Percentiles rank a stretch among this genome's conserved stretches.
These are phyloP conservation scores for Penicillium crustosum DNA, from an alignment of 2,329 filamentous ascomycete species.

Conservation along the genomic window DNA sequence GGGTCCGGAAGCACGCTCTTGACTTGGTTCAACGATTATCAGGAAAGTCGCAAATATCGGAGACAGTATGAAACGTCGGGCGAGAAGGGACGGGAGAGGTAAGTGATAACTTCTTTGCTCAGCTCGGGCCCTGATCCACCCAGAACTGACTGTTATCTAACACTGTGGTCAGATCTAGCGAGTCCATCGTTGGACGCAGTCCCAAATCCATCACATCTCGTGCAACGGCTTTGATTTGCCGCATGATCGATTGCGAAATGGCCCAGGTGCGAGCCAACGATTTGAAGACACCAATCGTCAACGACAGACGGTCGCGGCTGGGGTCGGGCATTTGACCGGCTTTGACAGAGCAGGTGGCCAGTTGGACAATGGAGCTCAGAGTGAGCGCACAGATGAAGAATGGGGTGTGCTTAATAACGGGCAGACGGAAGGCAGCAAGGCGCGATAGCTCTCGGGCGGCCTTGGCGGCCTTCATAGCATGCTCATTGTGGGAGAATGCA, in stretches of 20 bases:
- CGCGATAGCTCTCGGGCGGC: constrained; percentile 77
- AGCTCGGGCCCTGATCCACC: constrained; percentile 30
- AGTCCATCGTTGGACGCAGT: constrained; percentile 37
- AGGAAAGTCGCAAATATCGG: not conserved
- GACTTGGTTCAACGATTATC: not conserved
- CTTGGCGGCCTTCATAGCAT: constrained; percentile 77
- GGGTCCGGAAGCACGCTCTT: not conserved
- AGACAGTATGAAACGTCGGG: not conserved
- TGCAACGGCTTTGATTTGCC: constrained; percentile 75
- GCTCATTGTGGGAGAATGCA: constrained; percentile 47
- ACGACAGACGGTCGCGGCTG: constrained; percentile 67
- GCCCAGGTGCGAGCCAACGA: constrained; percentile 69
- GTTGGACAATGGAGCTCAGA: constrained; percentile 74
- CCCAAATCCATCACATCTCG: constrained; percentile 63
- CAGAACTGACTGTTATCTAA: constrained; percentile 39
- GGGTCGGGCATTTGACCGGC: constrained; percentile 59
- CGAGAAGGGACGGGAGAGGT: not conserved
- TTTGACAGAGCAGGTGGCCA: constrained; percentile 70
- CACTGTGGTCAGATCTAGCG: constrained; percentile 36
- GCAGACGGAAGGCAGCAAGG: constrained; percentile 59
- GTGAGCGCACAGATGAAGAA: constrained; percentile 82
- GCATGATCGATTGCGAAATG: constrained; percentile 67
- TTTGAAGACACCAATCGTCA: constrained; percentile 75
- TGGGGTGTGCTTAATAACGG: constrained; percentile 72
- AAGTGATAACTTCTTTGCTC: constrained; percentile 5